These are phyloP conservation scores for Ophiostoma sp. DNA, from an alignment of 2,329 filamentous ascomycete genomes.

Conservation along the genomic window DNA sequence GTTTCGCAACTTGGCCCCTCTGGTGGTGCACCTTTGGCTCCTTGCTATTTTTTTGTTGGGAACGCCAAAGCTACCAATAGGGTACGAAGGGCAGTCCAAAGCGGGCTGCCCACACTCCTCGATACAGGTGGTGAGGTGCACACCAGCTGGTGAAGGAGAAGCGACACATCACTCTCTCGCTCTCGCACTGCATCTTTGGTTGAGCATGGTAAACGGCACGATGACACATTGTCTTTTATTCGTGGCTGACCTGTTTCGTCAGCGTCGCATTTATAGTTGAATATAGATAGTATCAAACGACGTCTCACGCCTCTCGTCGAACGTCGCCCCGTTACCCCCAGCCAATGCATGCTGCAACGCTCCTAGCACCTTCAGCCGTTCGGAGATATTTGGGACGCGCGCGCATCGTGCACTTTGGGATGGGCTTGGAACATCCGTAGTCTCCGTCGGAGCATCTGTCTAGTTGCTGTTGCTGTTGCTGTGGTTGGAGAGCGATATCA, in stretches of 20 bases:
- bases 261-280: background rate
- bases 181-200: background rate
- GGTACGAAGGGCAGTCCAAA: background rate
- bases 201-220: background rate
- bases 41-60: slow-evolving; percentile 2
- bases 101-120: too few relatives aligned
- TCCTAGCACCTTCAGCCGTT: background rate
- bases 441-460: background rate
- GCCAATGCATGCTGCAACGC: background rate
- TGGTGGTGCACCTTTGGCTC: background rate
- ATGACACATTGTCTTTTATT: background rate
- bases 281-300: background rate
- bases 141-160: background rate
- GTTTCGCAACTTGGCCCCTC: slow-evolving; percentile 3
- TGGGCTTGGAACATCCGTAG: background rate
- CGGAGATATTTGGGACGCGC: slow-evolving; percentile 1
- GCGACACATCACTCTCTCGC: background rate
- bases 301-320: background rate
- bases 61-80: slow-evolving; percentile 4
- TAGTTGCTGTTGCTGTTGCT: background rate
- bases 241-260: background rate
- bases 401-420: background rate
- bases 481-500: too few relatives aligned
- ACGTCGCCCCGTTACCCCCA: background rate
- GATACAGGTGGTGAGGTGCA: background rate